These are phyloP conservation scores for Rhodotorula sp. DNA, from an alignment of 1,284 basidiomycete species.

Conservation along the genomic window DNA sequence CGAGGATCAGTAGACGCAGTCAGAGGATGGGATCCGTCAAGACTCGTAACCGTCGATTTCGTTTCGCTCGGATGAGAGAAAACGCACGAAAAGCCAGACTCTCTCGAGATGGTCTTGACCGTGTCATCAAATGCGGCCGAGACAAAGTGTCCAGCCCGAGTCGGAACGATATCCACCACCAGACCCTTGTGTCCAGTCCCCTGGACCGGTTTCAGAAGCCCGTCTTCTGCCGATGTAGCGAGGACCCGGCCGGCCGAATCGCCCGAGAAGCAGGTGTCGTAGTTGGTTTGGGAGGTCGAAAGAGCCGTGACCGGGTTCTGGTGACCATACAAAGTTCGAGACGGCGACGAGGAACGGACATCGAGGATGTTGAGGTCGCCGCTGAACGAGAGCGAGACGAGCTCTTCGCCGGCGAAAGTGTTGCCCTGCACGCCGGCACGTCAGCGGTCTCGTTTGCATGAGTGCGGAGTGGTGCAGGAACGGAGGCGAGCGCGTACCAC, in stretches of 20 bases:
- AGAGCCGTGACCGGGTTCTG: constrained; percentile 68
- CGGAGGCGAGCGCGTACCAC: constrained; percentile 31
- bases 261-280: constrained; percentile 70
- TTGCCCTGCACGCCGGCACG: constrained; percentile 57
- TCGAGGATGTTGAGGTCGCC: constrained; percentile 55
- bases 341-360: constrained; percentile 62
- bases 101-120: constrained; percentile 56
- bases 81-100: constrained; percentile 60
- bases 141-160: constrained; percentile 55
- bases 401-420: constrained; percentile 66
- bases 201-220: constrained; percentile 47
- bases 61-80: neutral
- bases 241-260: constrained; percentile 80
- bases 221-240: constrained; percentile 47
- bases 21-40: neutral
- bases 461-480: neutral
- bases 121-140: constrained; percentile 78
- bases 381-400: constrained; percentile 80
- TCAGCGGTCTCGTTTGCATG: too few species aligned
- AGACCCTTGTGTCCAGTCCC: constrained; percentile 71
- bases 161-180: constrained; percentile 61
- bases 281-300: constrained; percentile 38
- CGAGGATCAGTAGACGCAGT: neutral
- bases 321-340: constrained; percentile 63
- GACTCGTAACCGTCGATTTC: neutral